These are phyloP conservation scores for Orbilia ellipsospora DNA, from an alignment of 2,329 filamentous ascomycete genomes.

Conservation along the genomic window DNA sequence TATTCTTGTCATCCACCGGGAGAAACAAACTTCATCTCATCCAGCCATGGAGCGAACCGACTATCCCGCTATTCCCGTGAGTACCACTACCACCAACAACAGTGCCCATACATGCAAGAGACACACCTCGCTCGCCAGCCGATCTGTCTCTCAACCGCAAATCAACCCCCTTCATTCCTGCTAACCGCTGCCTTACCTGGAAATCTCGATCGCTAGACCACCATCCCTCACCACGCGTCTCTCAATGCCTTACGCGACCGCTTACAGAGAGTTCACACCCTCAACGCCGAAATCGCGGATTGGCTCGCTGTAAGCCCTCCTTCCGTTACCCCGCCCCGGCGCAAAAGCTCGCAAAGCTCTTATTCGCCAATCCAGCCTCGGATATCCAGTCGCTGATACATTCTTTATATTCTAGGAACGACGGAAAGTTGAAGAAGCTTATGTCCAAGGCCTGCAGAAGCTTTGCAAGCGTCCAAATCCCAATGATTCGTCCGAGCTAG, in stretches of 20 bases:
- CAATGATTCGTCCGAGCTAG: constrained; percentile 81
- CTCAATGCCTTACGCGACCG: constrained; percentile 85
- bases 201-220: constrained; percentile 28
- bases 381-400: constrained; percentile 30
- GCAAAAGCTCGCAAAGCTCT: constrained; percentile 42
- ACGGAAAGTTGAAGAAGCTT: constrained; percentile 88
- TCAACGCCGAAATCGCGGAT: constrained; percentile 92
- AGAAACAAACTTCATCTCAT: neutral
- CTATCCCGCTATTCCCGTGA: constrained; percentile 94
- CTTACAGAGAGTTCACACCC: constrained; percentile 82
- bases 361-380: neutral
- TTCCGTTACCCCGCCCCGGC: constrained; percentile 25
- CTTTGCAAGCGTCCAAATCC: constrained; percentile 79
- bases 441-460: constrained; percentile 83
- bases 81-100: constrained; percentile 61
- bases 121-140: neutral
- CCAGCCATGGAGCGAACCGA: constrained; percentile 73
- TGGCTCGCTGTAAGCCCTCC: constrained; percentile 84
- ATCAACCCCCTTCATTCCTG: constrained; percentile 43
- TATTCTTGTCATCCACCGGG: neutral
- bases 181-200: constrained; percentile 2
- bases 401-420: constrained; percentile 75
- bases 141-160: neutral
- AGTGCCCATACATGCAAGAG: constrained; percentile 50
- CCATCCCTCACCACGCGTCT: constrained; percentile 63